phyloP scores from a whole-genome alignment of 192 early-diverging fungal genomes.

The Backusella australiensis region DNA sequence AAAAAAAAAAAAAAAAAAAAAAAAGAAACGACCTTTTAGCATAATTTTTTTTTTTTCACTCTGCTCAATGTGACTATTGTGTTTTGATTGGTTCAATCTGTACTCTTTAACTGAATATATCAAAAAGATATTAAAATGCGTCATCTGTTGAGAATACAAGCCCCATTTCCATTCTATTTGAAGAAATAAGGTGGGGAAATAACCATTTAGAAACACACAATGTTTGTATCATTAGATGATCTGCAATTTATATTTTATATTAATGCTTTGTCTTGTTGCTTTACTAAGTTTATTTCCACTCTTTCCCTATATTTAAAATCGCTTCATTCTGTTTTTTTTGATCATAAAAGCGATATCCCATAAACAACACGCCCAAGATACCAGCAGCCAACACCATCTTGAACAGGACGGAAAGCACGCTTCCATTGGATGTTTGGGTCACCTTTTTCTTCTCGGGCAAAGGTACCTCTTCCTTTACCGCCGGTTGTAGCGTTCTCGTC shows the following conservation, averaged over 20 bases:
- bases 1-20: background rate
- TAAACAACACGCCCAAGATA: slow-evolving; percentile 20
- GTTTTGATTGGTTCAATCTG: background rate
- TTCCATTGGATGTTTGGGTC: background rate
- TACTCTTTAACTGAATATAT: background rate
- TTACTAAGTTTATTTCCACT: background rate
- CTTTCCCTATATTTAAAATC: slow-evolving; percentile 13
- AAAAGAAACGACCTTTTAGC: background rate
- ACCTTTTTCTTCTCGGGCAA: background rate
- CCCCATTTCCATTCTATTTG: background rate
- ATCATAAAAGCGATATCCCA: slow-evolving; percentile 26
- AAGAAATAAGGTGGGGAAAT: background rate
- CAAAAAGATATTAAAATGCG: background rate
- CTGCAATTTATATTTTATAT: no score
- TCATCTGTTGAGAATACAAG: background rate
- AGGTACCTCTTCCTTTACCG: background rate
- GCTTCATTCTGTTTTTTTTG: slow-evolving; percentile 28
- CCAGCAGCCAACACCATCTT: slow-evolving; percentile 17
- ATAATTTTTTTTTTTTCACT: background rate
- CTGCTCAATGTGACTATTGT: background rate
- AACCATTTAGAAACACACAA: background rate
- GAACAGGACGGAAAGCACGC: slow-evolving; percentile 18
- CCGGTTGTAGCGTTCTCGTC: slow-evolving; percentile 19
- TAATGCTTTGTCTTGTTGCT: no score
- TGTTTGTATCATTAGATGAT: background rate